Evolutionary conservation across 768 basidiomycete genomes (phyloP), one percentile per base, ranked within the genome.

Genomic region (Phylloporus sp.): DNA sequence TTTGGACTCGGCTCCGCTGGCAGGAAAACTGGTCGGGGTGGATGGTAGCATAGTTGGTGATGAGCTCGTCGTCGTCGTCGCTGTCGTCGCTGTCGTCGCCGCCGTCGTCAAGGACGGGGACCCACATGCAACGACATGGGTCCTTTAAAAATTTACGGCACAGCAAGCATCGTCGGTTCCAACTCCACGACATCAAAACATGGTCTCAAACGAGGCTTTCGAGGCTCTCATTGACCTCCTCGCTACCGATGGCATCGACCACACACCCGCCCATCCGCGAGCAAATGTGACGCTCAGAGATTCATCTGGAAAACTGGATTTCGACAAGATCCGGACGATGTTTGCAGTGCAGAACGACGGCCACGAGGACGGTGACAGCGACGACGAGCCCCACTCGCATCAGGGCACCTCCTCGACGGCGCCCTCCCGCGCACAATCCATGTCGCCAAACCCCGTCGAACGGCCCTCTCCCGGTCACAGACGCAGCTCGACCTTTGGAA

Each of bases 181-280:
- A 51, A 62, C 24, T 53, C 59, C 2, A 63, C 59, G 3, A 61
- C 56, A 3, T 51, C 62, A 45, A 20, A 59, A 51, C 42, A 2
- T 31, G 2, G 53, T 53, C 53, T 50, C 54, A 5, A 59, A 43
- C 23, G 52, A 58, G 7, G 52, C 54, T 9, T 65, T 65, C 31
- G 64, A 65, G 14, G 41, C 43, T 0, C 58, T 65, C 39, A 63
- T 67, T 22, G 64, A 65, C 24, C 54, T 65, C 38, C 63, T 65
- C 7, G 50, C 63, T n/a, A 48, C 56, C 4, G 65, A 65, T 37
- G 63, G 61, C 18, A 23, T 51, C 14, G 53, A 62, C 15, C 37
- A 18, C 10, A n/a, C 42, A 18, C 44, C 35, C 21, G 14, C 39
- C 20, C 53, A 49, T n/a, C n/a, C n/a, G n/a, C n/a, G n/a, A 17